phyloP scores from a whole-genome alignment of 2,329 filamentous ascomycete species.

The Fusarium sp. region DNA sequence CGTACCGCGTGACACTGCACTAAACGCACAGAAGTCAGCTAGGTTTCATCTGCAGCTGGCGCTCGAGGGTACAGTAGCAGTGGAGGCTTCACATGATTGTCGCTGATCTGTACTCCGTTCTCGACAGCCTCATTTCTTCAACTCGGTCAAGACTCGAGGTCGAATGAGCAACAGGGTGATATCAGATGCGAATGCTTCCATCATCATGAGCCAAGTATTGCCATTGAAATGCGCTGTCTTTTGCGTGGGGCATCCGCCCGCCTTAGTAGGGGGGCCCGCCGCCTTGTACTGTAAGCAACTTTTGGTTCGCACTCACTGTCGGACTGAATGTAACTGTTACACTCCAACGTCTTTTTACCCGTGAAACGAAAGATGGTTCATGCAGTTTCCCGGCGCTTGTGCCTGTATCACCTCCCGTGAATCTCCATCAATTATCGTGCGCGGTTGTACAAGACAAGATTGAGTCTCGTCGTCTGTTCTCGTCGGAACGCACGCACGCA shows the following conservation, averaged over 20 bases:
- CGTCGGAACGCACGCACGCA: not conserved
- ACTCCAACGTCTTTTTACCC: not conserved
- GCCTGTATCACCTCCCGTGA: not conserved
- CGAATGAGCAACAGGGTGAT: not conserved
- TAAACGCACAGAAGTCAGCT: not conserved
- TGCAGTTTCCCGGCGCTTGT: not conserved
- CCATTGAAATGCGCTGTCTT: not conserved
- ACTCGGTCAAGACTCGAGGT: not conserved
- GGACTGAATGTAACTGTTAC: not conserved
- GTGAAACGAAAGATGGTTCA: not conserved
- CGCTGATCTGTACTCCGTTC: not conserved
- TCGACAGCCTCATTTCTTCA: not conserved
- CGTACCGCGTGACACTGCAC: not conserved
- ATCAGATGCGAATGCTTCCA: not conserved
- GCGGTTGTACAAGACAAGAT: not conserved
- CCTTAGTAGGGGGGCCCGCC: no score
- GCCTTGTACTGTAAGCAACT: no score
- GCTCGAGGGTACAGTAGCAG: not conserved
- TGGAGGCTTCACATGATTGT: not conserved
- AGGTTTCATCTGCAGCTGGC: not conserved
- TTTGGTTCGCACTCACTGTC: no score
- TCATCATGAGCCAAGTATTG: not conserved
- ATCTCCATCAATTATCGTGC: not conserved
- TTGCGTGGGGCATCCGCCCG: not conserved
- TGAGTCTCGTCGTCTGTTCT: not conserved